phyloP scores from a whole-genome alignment of 2,329 filamentous ascomycete species.

The Microdochium nivale region DNA sequence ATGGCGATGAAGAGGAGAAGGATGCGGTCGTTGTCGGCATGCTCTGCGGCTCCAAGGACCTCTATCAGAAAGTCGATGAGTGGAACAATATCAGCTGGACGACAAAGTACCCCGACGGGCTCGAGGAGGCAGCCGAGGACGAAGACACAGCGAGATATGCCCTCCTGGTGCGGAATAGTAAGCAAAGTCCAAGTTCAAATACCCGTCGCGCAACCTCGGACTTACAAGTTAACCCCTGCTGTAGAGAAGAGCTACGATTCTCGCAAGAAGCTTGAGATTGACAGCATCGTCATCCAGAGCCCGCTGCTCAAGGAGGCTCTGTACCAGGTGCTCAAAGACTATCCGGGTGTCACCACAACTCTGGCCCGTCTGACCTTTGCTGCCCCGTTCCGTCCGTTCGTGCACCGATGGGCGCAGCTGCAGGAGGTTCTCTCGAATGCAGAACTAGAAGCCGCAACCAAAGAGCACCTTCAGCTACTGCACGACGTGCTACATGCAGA shows the following conservation, averaged over 20 bases:
- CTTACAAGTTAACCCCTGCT: no score
- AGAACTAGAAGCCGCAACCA: conserved; percentile 22
- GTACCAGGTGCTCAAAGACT: conserved; percentile 32
- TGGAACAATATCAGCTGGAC: conserved; percentile 30
- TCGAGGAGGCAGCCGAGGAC: conserved; percentile 38
- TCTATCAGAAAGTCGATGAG: conserved; percentile 17
- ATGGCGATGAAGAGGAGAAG: background rate
- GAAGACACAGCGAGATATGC: conserved; percentile 41
- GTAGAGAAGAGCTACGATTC: conserved; percentile 28
- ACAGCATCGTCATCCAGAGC: conserved; percentile 34
- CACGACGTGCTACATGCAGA: conserved; percentile 24
- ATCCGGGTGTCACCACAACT: conserved; percentile 38
- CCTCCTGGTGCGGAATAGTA: conserved; percentile 36
- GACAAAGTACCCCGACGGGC: conserved; percentile 29
- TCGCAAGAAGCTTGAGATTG: conserved; percentile 33
- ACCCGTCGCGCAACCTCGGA: no score
- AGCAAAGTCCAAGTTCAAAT: conserved; percentile 8
- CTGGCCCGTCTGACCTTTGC: conserved; percentile 40
- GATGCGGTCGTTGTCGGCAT: background rate
- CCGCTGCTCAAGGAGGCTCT: conserved; percentile 40
- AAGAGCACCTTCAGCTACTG: conserved; percentile 25
- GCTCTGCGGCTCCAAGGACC: background rate
- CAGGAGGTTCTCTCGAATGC: conserved; percentile 12
- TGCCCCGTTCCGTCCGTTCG: conserved; percentile 40
- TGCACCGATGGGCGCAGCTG: conserved; percentile 42